Evolutionary conservation across 2,329 filamentous ascomycete genomes (phyloP), one percentile per base, ranked within the genome.

Genomic region (Apiospora rasikravindrae): DNA sequence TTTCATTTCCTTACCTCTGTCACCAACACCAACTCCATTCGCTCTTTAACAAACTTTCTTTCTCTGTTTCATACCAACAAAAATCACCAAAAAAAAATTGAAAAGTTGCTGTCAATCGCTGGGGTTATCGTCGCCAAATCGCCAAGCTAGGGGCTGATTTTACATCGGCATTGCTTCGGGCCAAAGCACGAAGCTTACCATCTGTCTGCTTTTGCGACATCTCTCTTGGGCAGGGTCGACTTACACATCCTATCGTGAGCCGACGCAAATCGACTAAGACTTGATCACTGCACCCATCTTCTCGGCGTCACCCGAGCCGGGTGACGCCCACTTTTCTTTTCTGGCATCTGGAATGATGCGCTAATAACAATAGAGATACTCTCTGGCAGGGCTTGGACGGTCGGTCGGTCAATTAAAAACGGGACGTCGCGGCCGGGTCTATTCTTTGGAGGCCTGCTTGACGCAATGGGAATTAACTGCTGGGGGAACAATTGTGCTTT

Each of bases 51-150:
- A 33, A 4, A 16, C 26, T 69, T 69, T 37, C 67, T 44, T 69
- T 69, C 4, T 33, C 67, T 49, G 67, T 69, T 69, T 49, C 67
- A 69, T 49, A 37, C 44, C 22, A 22, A 29, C 8, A 42, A 69
- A 49, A 26, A 49, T n/a, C n/a, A 26, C 8, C 13, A 45, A 37
- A 69, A 69, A 69, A 69, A 45, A 33, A 16, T 68, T 37, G 16
- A 69, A 69, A 69, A 33, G 57, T n/a, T 64, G 57, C 57, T 64
- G 57, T 64, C 57, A 22, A 64, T 40, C n/a, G 57, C 57, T 64
- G 57, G 57, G 33, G 14, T 40, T 22, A 13, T 40, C 16, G 22
- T 64, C 3, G 57, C 57, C 57, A 10, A 64, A 61, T 10, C 19
- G 57, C 19, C 7, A 19, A n/a, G 33, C 33, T 24, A 33, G 10